Conservation (phyloP, 352 stramenopile species). For the Thraustochytrium striatum region DNA sequence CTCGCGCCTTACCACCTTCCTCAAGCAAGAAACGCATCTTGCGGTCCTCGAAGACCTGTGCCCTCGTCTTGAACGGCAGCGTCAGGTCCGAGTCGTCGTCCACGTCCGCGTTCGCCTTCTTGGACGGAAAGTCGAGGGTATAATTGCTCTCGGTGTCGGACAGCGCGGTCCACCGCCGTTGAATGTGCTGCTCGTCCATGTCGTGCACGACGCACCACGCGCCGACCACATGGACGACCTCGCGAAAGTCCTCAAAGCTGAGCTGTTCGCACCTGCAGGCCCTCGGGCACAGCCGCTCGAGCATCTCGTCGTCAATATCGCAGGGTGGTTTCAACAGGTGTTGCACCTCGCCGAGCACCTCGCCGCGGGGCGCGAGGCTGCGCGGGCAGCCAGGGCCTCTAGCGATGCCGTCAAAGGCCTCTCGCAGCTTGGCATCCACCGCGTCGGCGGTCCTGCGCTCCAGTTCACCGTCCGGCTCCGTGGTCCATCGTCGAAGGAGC, state of each 20-base stretch:
- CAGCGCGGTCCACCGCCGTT: slow-evolving; percentile 33
- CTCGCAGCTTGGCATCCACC: too few relatives aligned
- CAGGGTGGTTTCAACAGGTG: too few relatives aligned
- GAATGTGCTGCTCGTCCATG: slow-evolving; percentile 11
- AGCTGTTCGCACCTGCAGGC: neutral
- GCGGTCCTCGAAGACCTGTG: neutral
- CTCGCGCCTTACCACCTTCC: too few relatives aligned
- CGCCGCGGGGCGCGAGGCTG: too few relatives aligned
- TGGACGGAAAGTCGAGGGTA: slow-evolving; percentile 25
- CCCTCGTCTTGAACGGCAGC: neutral
- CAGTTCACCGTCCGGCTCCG: too few relatives aligned
- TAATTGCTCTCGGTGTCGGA: slow-evolving; percentile 41
- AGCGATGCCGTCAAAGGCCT: too few relatives aligned
- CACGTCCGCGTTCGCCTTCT: neutral
- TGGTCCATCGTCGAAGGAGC: too few relatives aligned
- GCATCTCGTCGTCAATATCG: slow-evolving; percentile 22
- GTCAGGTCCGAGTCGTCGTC: neutral
- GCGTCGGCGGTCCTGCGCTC: too few relatives aligned
- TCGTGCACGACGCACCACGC: slow-evolving; percentile 8
- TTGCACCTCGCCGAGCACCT: too few relatives aligned
- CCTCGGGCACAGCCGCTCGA: neutral
- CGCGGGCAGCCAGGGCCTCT: too few relatives aligned
- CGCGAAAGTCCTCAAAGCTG: slow-evolving; percentile 10
- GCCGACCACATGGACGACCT: slow-evolving; percentile 12
- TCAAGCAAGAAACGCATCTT: neutral